Evolutionary conservation across 345 rosid species (phyloP).

Genomic region (Aegle marmelos): DNA sequence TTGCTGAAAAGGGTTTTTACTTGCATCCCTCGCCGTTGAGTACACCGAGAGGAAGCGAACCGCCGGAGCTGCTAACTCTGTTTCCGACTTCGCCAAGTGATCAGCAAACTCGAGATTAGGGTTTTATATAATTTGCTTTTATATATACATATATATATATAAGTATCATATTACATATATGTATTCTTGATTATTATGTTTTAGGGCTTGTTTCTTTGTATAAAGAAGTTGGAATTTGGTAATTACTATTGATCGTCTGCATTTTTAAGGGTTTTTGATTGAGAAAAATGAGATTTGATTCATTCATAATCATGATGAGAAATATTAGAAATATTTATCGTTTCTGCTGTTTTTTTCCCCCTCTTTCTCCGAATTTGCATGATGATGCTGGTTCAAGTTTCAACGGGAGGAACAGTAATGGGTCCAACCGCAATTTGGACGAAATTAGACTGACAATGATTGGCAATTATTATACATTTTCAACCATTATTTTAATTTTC

Average conservation of each 20-base stretch:
- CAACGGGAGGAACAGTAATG: conserved; percentile 5
- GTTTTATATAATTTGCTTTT: background rate
- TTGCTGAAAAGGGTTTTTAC: conserved; percentile 32
- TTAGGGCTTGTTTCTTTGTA: conserved; percentile 1
- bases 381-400: background rate
- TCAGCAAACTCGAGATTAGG: conserved; percentile 21
- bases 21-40: conserved; percentile 32
- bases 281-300: background rate
- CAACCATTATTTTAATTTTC: background rate
- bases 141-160: background rate
- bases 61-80: conserved; percentile 32
- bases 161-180: background rate
- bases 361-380: background rate
- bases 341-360: too few species aligned
- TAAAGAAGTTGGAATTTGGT: background rate
- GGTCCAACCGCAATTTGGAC: conserved; percentile 8
- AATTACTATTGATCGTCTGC: background rate
- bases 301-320: background rate
- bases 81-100: conserved; percentile 25
- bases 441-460: conserved; percentile 29
- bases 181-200: background rate
- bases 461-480: conserved; percentile 9
- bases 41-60: conserved; percentile 25
- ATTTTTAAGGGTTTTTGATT: background rate
- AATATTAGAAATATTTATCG: too few species aligned